Conservation (phyloP, 805 yeast species). For the Starmerella vitae region DNA sequence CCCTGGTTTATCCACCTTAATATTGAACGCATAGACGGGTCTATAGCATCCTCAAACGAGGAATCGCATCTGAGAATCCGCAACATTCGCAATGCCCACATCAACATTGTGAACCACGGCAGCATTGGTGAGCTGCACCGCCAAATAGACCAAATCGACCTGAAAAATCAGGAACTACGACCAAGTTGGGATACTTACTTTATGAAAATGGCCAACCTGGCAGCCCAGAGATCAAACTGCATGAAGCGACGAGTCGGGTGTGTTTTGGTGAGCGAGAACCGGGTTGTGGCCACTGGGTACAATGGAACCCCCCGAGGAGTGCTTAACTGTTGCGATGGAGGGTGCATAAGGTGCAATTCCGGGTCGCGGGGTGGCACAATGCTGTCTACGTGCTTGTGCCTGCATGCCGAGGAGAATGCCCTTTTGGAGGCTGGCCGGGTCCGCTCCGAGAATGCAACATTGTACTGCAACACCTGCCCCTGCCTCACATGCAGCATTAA, state of each 20-base stretch:
- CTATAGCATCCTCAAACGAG: background rate
- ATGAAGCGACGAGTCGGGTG: conserved; percentile 97
- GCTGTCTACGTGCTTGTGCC: conserved; percentile 73
- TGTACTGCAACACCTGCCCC: conserved; percentile 92
- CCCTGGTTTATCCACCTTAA: conserved; percentile 77
- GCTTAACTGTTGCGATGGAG: conserved; percentile 87
- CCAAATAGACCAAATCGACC: conserved; percentile 33
- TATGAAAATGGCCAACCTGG: conserved; percentile 84
- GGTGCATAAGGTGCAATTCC: conserved; percentile 74
- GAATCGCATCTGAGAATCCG: conserved; percentile 41
- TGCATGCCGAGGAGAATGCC: conserved; percentile 97
- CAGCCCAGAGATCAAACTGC: conserved; percentile 85
- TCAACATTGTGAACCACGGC: conserved; percentile 44
- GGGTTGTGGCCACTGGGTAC: conserved; percentile 93
- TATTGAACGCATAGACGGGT: conserved; percentile 36
- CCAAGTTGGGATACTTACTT: conserved; percentile 96
- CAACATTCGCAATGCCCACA: conserved; percentile 37
- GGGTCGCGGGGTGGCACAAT: conserved; percentile 49
- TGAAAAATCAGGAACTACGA: conserved; percentile 49
- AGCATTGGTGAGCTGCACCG: conserved; percentile 30
- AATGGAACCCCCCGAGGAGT: conserved; percentile 92
- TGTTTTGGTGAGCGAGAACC: conserved; percentile 70
- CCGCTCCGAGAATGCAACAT: conserved; percentile 43
- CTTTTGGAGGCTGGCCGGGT: conserved; percentile 87
- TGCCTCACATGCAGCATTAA: conserved; percentile 92